phyloP scores from a whole-genome alignment of 352 stramenopile species.

The Phytophthora boehmeriae region DNA sequence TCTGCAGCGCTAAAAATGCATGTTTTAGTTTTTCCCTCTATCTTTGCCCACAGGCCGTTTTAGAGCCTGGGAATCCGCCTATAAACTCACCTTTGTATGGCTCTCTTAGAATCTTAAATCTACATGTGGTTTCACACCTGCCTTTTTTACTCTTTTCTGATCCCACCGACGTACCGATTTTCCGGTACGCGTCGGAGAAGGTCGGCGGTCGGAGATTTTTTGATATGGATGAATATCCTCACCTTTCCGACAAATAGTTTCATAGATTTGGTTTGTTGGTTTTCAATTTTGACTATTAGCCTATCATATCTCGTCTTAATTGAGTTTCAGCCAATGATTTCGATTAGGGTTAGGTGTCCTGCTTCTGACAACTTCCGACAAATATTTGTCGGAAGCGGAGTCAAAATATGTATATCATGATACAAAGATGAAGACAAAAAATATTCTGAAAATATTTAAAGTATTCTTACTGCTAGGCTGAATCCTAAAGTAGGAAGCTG shows the following conservation, averaged over 20 bases:
- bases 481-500: neutral
- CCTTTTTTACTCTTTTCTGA: too few species aligned
- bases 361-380: conserved; percentile 2
- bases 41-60: too few species aligned
- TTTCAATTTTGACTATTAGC: conserved; percentile 11
- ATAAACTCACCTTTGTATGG: too few species aligned
- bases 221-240: conserved; percentile 1
- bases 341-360: conserved; percentile 18
- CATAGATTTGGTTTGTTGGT: too few species aligned
- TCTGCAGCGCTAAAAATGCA: too few species aligned
- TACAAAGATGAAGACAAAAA: neutral
- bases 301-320: neutral
- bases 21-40: too few species aligned
- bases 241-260: neutral
- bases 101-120: too few species aligned
- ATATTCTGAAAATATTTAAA: conserved; percentile 12
- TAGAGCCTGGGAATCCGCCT: too few species aligned
- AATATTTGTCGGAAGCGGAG: conserved; percentile 9
- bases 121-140: too few species aligned
- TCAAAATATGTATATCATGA: conserved; percentile 5
- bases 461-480: conserved; percentile 1
- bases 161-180: too few species aligned
- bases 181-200: too few species aligned
- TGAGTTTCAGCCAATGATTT: conserved; percentile 36
- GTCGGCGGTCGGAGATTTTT: too few species aligned